Base-by-base conservation (phyloP, 192 early-diverging fungal genomes). In the Gigaspora rosea region DNA sequence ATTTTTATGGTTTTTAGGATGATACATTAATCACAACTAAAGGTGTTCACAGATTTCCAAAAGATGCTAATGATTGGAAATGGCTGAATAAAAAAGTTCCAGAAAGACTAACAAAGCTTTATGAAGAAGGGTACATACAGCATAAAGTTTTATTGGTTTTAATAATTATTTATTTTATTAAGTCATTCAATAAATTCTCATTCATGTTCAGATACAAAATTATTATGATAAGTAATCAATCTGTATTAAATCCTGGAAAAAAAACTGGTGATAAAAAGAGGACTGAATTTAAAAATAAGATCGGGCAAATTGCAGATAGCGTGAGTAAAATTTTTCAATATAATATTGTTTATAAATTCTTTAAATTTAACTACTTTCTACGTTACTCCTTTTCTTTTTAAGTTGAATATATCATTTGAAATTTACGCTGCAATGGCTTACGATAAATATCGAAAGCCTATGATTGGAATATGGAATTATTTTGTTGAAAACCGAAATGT, bases 1-100 rank as follows among this genome's bases (percentile, higher is more conserved):
- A 8, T 41, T 54, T 8, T 10, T 62, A 46, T 46, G 10, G 16
- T 57, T 33, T 20, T 12, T 41, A 90, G 81, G 96, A 98, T 83
- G 79, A 78, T 9, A 97, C 95, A 4, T 79, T 97, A n/a, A 88
- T 95, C 33, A 71, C 61, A 8, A 86, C 89, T 18, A 90, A 90
- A 51, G 90, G 94, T 32, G 86, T 79, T 27, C 82, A 87, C 65
- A 82, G 81, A 13, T 87, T 83, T 78, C 80, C 94, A 13, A 93
- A 92, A 76, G 80, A 90, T 64, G 83, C 85, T 7, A 80, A 91
- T 69, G 97, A 97, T 84, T 98, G 95, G 95, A 80, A 80, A 36
- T 95, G 92, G 80, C 87, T 88, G 81, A 73, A 87, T 71, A 59
- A 86, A 0, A 72, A 77, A 2, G 86, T 95, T 10, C 92, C 91